Percentiles rank a stretch among this genome's conserved stretches.
phyloP scores from a whole-genome alignment of 345 rosid species.

The Salix caprea region DNA sequence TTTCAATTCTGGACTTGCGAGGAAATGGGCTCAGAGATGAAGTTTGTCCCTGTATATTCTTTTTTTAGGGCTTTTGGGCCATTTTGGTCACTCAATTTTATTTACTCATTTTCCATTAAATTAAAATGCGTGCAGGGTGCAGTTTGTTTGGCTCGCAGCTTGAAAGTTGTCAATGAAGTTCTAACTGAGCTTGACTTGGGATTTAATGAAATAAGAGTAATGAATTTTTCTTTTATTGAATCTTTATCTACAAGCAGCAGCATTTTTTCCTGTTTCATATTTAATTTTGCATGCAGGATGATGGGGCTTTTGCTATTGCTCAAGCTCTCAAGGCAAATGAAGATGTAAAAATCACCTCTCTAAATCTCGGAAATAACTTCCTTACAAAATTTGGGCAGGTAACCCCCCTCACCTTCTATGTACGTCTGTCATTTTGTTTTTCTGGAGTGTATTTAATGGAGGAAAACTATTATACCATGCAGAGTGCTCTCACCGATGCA shows the following conservation, averaged over 20 bases:
- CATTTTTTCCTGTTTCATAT: constrained; percentile 6
- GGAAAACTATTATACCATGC: constrained; percentile 16
- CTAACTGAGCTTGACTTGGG: constrained; percentile 78
- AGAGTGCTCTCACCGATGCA: constrained; percentile 88
- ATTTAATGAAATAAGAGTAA: constrained; percentile 90
- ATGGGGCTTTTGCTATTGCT: constrained; percentile 93
- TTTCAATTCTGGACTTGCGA: constrained; percentile 77
- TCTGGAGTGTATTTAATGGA: background rate
- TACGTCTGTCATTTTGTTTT: background rate
- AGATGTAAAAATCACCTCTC: constrained; percentile 71
- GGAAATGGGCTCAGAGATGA: constrained; percentile 94
- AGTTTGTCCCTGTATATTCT: constrained; percentile 36
- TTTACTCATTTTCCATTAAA: background rate
- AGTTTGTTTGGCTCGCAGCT: constrained; percentile 72
- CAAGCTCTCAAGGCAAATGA: constrained; percentile 92
- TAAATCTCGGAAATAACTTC: constrained; percentile 83
- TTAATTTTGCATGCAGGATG: constrained; percentile 49
- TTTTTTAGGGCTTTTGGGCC: background rate
- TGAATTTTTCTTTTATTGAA: background rate
- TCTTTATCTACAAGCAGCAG: background rate
- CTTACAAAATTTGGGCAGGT: constrained; percentile 97
- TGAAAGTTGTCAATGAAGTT: constrained; percentile 96
- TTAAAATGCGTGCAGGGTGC: constrained; percentile 67
- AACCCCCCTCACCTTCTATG: background rate
- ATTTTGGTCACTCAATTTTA: background rate